These are phyloP conservation scores for Solanum raphanifolium DNA, from an alignment of 257 asterid genomes.

Conservation along the genomic window DNA sequence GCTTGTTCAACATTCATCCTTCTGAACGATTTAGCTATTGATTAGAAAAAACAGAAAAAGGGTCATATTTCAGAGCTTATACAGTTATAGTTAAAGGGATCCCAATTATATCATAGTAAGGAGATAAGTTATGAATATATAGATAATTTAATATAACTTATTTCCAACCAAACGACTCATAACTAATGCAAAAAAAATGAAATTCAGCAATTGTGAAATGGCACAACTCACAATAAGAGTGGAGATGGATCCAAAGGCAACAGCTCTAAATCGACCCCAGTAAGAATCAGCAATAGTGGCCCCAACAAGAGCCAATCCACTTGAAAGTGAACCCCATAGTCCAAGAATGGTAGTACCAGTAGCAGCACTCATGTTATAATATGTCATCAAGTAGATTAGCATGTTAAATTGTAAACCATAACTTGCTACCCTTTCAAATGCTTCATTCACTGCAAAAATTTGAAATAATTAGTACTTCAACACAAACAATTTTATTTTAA, in stretches of 20 bases:
- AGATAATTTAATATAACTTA: no score
- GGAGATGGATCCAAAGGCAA: constrained; percentile 1
- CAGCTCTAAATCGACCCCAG: constrained; percentile 1
- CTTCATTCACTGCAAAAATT: neutral
- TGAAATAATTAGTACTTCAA: neutral
- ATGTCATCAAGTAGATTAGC: neutral
- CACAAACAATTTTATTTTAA: neutral
- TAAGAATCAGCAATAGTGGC: constrained; percentile 5
- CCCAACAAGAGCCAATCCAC: constrained; percentile 6
- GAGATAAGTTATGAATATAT: no score
- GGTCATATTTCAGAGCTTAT: no score
- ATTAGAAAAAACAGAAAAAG: no score
- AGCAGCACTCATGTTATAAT: neutral
- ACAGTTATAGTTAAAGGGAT: no score
- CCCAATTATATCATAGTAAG: no score
- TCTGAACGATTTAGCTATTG: no score
- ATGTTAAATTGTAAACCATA: neutral
- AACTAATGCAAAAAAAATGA: neutral
- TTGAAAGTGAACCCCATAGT: neutral
- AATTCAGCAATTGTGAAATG: no score
- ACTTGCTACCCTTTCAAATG: neutral
- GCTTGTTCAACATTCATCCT: no score
- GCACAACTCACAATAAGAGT: constrained; percentile 4
- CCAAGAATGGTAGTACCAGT: neutral
- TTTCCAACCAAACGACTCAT: neutral